A percentile compares a stretch with the other conserved stretches of the same genome.
Conservation (phyloP, 805 yeast genomes). For the Candida nitratophila region DNA sequence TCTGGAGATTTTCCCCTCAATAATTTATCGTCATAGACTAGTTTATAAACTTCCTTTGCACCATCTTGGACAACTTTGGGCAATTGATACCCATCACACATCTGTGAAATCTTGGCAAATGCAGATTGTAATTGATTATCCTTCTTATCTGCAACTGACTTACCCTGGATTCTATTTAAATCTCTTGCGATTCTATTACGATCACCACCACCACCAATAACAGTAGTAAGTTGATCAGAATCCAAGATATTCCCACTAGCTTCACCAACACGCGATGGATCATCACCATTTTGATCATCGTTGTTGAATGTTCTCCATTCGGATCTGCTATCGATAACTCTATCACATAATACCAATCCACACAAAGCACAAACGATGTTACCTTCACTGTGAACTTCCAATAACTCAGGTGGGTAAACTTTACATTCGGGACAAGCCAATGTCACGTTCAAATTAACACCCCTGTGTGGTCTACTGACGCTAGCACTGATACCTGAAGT, state of each 20-base stretch:
- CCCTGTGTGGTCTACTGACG: conserved; percentile 29
- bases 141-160: conserved; percentile 75
- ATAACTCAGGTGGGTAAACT: conserved; percentile 89
- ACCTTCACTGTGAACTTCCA: conserved; percentile 94
- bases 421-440: conserved; percentile 95
- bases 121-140: conserved; percentile 87
- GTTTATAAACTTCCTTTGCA: conserved; percentile 91
- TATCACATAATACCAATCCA: conserved; percentile 87
- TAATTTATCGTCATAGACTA: conserved; percentile 80
- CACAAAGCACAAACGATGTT: conserved; percentile 98
- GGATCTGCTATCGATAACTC: conserved; percentile 89
- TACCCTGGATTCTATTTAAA: conserved; percentile 82
- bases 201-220: conserved; percentile 82
- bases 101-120: conserved; percentile 82
- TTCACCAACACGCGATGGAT: conserved; percentile 98
- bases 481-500: conserved; percentile 4
- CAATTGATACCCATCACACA: conserved; percentile 94
- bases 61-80: conserved; percentile 96
- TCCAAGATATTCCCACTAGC: conserved; percentile 90
- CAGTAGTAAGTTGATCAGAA: conserved; percentile 85
- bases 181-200: conserved; percentile 86
- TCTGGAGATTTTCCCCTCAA: conserved; percentile 89
- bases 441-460: conserved; percentile 82
- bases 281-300: conserved; percentile 97
- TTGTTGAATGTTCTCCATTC: conserved; percentile 99